phyloP scores from a whole-genome alignment of 306 rosid species.

The Lathyrus oleraceus region DNA sequence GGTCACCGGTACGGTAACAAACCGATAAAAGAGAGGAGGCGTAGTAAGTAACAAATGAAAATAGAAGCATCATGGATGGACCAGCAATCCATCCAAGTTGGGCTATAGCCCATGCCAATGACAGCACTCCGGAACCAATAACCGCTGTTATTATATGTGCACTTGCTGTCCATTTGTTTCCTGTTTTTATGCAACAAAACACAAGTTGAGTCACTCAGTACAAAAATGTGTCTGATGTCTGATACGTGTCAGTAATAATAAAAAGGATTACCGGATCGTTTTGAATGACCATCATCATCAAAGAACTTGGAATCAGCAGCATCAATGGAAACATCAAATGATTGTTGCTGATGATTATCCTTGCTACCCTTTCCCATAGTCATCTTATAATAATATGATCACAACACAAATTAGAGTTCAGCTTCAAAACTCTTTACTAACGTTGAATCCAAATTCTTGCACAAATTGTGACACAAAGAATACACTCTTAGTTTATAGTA shows the following conservation, averaged over 20 bases:
- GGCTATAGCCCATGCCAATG: constrained; percentile 52
- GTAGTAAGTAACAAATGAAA: constrained; percentile 44
- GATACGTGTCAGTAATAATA: too few species aligned
- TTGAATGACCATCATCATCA: constrained; percentile 45
- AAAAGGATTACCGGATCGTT: constrained; percentile 42
- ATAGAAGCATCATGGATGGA: constrained; percentile 42
- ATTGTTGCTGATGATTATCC: not conserved
- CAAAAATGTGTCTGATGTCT: not conserved
- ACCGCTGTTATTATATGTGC: constrained; percentile 52
- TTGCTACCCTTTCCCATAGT: constrained; percentile 5
- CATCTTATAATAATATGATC: constrained; percentile 20
- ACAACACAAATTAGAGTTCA: not conserved
- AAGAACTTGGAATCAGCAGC: constrained; percentile 26
- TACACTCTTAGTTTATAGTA: not conserved
- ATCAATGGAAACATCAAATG: constrained; percentile 29
- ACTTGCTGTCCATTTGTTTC: constrained; percentile 45
- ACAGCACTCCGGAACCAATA: constrained; percentile 51
- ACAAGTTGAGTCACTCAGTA: too few species aligned
- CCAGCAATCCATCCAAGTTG: constrained; percentile 58
- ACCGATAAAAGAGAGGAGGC: constrained; percentile 30
- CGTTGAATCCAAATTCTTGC: not conserved
- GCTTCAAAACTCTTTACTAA: not conserved
- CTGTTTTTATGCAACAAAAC: constrained; percentile 27
- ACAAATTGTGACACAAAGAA: not conserved
- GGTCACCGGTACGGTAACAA: constrained; percentile 47